Percentiles rank a stretch among this genome's conserved stretches.
Conservation (phyloP, 495 filamentous ascomycete genomes). For the Choiromyces venosus region DNA sequence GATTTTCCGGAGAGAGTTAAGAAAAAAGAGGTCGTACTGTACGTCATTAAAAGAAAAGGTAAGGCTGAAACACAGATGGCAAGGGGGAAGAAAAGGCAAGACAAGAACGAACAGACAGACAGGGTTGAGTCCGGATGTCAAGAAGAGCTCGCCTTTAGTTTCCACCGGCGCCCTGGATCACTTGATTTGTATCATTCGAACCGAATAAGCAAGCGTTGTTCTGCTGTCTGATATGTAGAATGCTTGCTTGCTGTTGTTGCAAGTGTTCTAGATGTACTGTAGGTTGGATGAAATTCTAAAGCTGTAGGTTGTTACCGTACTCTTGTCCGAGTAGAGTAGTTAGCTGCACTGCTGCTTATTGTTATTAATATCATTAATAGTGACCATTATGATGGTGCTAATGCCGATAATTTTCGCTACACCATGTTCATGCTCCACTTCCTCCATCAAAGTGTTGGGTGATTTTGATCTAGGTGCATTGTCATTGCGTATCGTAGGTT, state of each 20-base stretch:
- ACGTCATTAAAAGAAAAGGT: constrained; percentile 27
- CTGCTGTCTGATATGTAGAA: constrained; percentile 1
- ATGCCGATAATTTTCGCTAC: not conserved
- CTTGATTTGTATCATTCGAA: constrained; percentile 34
- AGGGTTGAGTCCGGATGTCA: not conserved
- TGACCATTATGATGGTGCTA: not conserved
- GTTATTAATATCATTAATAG: not conserved
- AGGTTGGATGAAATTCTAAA: not conserved
- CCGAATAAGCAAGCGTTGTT: constrained; percentile 31
- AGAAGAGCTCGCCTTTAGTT: not conserved
- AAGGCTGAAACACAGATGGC: constrained; percentile 38
- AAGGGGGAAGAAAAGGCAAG: constrained; percentile 10
- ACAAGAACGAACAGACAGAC: not conserved
- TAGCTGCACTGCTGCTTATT: not conserved
- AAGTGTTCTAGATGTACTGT: not conserved
- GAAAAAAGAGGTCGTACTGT: constrained; percentile 9
- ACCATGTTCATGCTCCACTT: not conserved
- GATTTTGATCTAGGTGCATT: constrained; percentile 25
- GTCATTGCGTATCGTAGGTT: constrained; percentile 19
- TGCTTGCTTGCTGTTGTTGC: not conserved
- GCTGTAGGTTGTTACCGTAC: not conserved
- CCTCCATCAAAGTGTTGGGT: not conserved
- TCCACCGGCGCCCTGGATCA: not conserved
- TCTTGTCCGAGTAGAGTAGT: not conserved
- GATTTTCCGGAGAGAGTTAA: constrained; percentile 3